Evolutionary conservation across 2,329 filamentous ascomycete genomes (phyloP), one percentile per base, ranked within the genome.

Genomic region (Fusarium musae): DNA sequence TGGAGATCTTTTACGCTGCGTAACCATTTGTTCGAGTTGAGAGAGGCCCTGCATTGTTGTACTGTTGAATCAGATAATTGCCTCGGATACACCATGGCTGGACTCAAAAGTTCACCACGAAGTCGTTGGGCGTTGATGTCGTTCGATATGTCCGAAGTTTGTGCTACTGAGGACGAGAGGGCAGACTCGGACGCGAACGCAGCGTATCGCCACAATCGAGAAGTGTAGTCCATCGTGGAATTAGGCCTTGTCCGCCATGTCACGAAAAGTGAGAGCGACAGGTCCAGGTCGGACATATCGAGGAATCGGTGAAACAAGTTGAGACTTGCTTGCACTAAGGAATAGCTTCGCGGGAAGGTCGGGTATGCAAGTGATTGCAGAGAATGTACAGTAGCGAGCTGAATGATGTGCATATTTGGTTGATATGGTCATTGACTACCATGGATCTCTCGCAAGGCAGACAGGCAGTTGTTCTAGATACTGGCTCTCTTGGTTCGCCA

Each of bases 1-100:
- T 72, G 54, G 71, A 74, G 71, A 74, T 67, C 66, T 49, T 43
- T 34, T n/a, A 43, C 34, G 63, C 40, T 69, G 67, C 47, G 59
- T 74, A 69, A 74, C 71, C 30, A 9, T 12, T 39, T 30, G 52
- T 21, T 61, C 56, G 34, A 52, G 19, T 43, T n/a, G 28, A 46
- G 52, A 43, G 32, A n/a, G 52, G 47, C 44, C 62, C 52, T 69
- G 49, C 11, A 56, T 60, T 34, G 16, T 19, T 42, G 28, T n/a
- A 21, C 30, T 52, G 53, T 67, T 67, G 42, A 63, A 50, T 56
- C 69, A 72, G 37, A 56, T 26, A 61, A 60, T 57, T 40, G 15
- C 59, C 36, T 58, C 47, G 28, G 39, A 42, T 57, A 49, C 44
- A 59, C 56, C 46, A 57, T 47, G 32, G 42, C 65, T 46, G 40